Base-by-base conservation (phyloP, 2,329 filamentous ascomycete genomes). In the Paraphoma sp. region DNA sequence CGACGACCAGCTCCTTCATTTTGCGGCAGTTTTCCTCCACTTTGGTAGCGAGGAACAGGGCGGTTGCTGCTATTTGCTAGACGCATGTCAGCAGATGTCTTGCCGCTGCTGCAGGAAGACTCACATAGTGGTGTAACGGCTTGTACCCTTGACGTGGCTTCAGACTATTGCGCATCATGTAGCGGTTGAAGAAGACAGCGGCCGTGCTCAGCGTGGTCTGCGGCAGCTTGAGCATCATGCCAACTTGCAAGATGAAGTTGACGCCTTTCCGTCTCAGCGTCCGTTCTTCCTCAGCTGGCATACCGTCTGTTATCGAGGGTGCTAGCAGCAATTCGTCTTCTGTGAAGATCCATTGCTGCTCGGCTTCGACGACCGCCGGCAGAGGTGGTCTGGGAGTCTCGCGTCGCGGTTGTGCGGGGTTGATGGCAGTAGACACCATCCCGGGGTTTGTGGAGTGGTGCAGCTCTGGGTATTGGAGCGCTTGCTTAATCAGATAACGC, bases 11-110 rank as follows among this genome's bases (percentile, higher is more conserved):
- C 63, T 97, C 93, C 70, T 92, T 96, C 67, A 97, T 97, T 78
- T 97, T 97, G 47, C 94, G 89, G 72, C 93, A 96, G 73, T 96
- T 97, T 75, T 99, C 95, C 73, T 99, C 94, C 17, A 96, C 94
- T 76, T 99, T 99, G 66, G 96, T 97, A 8, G 95, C 94, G 9
- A 99, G 85, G 68, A 98, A 99, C 2, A 99, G 83, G 1, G 93
- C 87, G 0, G 93, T 97, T 0, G 93, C 95, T 10, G 93, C 95
- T 57, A 96, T 92, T 68, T 96, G 91, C 73, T 83, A 61, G 44
- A 12, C 3, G 42, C 6, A 0, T 3, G 55, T 70, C 9, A 69
- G 64, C 48, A 14, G 17, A 14, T 23, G 4, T 14, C 44, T 36
- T 17, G n/a, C 6, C 10, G 9, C 6, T 9, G 17, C 18, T 6